Conservation (phyloP, 352 stramenopile genomes). For the Globisporangium cederbergense region DNA sequence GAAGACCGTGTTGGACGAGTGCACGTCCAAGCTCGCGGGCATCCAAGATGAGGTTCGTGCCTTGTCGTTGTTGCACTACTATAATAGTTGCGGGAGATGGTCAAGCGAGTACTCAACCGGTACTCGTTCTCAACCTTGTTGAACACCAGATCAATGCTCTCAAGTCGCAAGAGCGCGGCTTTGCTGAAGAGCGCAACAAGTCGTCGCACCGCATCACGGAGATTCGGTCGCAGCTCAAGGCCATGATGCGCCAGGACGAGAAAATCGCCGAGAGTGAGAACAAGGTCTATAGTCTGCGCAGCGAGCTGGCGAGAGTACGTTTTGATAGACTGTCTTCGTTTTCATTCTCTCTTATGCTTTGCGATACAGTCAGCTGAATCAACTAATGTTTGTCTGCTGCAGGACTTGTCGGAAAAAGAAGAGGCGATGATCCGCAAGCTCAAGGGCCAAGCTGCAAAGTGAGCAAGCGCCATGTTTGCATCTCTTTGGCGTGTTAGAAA, state of each 20-base stretch:
- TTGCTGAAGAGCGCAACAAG: conserved; percentile 54
- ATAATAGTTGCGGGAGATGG: no score
- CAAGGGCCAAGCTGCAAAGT: conserved; percentile 64
- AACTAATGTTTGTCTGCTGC: not conserved
- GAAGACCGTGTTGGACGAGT: conserved; percentile 46
- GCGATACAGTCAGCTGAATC: not conserved
- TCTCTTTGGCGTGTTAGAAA: not conserved
- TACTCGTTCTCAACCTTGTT: not conserved
- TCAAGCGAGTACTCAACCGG: not conserved
- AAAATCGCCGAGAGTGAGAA: conserved; percentile 69
- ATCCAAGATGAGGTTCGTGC: conserved; percentile 57
- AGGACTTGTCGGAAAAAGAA: conserved; percentile 78
- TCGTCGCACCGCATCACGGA: conserved; percentile 60
- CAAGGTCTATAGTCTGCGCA: conserved; percentile 67
- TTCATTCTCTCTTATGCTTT: not conserved
- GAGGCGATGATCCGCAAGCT: conserved; percentile 74
- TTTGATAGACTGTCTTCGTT: not conserved
- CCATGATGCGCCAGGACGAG: conserved; percentile 68
- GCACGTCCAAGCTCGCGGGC: conserved; percentile 24
- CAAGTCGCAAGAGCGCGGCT: conserved; percentile 61
- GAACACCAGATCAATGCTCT: conserved; percentile 43
- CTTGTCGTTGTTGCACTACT: not conserved
- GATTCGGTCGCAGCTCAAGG: conserved; percentile 64
- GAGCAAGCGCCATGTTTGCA: conserved; percentile 18
- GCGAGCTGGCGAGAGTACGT: conserved; percentile 64